A percentile compares a stretch with the other conserved stretches of the same genome.
phyloP scores from a whole-genome alignment of 2,329 filamentous ascomycete species.

The Aspergillus sojae region DNA sequence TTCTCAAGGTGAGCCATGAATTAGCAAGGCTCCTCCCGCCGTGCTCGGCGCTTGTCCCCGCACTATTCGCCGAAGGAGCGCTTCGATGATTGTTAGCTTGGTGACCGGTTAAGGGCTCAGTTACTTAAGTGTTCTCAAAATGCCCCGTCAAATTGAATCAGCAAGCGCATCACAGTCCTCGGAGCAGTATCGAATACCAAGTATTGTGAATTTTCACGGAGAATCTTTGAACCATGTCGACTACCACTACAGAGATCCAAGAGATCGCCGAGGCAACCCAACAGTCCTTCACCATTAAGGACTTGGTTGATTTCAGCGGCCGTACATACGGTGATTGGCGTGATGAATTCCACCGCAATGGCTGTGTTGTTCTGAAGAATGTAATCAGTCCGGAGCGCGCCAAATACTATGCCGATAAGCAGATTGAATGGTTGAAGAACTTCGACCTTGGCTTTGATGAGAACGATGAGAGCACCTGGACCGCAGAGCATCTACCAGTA shows the following conservation, averaged over 20 bases:
- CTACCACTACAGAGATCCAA: constrained; percentile 13
- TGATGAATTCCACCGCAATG: constrained; percentile 46
- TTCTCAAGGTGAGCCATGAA: not conserved
- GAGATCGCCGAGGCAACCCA: constrained; percentile 13
- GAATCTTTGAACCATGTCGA: constrained; percentile 14
- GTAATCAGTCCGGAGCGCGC: constrained; percentile 43
- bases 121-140: not conserved
- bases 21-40: not conserved
- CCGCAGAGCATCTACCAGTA: constrained; percentile 46
- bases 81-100: not conserved
- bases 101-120: not conserved
- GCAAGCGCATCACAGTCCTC: not conserved
- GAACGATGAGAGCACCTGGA: constrained; percentile 46
- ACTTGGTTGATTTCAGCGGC: constrained; percentile 17
- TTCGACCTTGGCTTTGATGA: constrained; percentile 46
- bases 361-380: constrained; percentile 46
- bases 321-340: constrained; percentile 41
- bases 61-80: not conserved
- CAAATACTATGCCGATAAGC: constrained; percentile 44
- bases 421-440: constrained; percentile 47
- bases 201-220: not conserved
- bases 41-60: not conserved
- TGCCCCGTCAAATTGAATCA: not conserved
- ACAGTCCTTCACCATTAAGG: constrained; percentile 12
- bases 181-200: not conserved